Evolutionary conservation across 805 yeast species (phyloP).

Genomic region (Sugiyamaella valdiviana): DNA sequence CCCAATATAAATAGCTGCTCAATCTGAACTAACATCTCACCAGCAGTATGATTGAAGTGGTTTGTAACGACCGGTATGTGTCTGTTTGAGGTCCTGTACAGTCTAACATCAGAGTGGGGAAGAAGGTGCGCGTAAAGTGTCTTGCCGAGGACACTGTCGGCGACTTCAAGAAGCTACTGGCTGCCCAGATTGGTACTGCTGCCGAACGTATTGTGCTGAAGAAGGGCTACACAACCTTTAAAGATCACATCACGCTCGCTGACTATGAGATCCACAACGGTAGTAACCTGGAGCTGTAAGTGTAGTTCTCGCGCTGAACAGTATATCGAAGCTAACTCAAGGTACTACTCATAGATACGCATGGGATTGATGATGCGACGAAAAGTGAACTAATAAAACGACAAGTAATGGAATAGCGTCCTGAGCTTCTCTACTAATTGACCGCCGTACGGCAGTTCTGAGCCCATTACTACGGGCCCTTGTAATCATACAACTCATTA

Average conservation of each 20-base stretch:
- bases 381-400: no score
- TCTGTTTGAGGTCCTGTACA: background rate
- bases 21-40: background rate
- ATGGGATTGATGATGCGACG: no score
- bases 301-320: conserved; percentile 1
- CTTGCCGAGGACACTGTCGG: conserved; percentile 79
- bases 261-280: conserved; percentile 94
- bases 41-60: conserved; percentile 57
- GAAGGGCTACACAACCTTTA: conserved; percentile 77
- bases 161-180: conserved; percentile 79
- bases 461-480: background rate
- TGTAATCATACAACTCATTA: background rate
- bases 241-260: conserved; percentile 86
- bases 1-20: background rate
- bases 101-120: conserved; percentile 54
- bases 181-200: conserved; percentile 75
- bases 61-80: conserved; percentile 59
- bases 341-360: conserved; percentile 5
- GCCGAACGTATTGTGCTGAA: conserved; percentile 61
- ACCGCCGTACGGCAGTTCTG: background rate
- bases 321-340: background rate
- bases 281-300: conserved; percentile 74
- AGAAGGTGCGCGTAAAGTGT: conserved; percentile 79
- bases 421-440: background rate
- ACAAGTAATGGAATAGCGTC: no score